These are phyloP conservation scores for Grosmannia clavigera DNA, from an alignment of 2,329 filamentous ascomycete species.

Conservation along the genomic window DNA sequence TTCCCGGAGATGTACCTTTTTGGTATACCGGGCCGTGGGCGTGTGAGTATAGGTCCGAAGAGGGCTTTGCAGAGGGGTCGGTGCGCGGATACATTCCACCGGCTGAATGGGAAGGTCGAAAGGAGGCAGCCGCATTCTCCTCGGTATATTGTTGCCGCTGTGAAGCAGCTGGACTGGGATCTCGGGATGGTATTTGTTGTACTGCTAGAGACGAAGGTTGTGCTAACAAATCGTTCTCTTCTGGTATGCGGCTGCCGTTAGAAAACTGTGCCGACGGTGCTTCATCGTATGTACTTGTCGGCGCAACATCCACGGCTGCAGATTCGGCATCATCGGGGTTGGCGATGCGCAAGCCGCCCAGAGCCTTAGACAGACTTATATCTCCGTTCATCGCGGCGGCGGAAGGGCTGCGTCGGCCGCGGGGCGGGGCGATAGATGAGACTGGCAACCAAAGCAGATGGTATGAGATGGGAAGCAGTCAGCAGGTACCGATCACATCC, in stretches of 20 bases:
- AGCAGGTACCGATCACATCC: slow-evolving; percentile 3
- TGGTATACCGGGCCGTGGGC: slow-evolving; percentile 12
- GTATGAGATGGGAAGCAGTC: slow-evolving; percentile 7
- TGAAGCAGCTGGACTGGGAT: slow-evolving; percentile 5
- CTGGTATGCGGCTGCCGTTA: background rate
- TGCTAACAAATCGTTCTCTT: background rate
- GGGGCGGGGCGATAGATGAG: background rate
- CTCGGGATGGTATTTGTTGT: slow-evolving; percentile 6
- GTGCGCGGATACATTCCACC: slow-evolving; percentile 4
- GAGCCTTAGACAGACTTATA: slow-evolving; percentile 79
- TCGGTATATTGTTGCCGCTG: background rate
- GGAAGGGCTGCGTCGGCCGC: background rate
- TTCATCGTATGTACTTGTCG: background rate
- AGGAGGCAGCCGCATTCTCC: slow-evolving; percentile 13
- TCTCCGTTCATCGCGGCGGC: slow-evolving; percentile 65
- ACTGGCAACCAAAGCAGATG: background rate
- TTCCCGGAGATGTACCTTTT: slow-evolving; percentile 11
- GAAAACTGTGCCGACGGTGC: slow-evolving; percentile 2
- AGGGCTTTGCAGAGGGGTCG: slow-evolving; percentile 1
- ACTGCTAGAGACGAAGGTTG: slow-evolving; percentile 1
- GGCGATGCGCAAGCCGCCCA: slow-evolving; percentile 90
- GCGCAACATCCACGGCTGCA: slow-evolving; percentile 1
- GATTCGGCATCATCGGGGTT: slow-evolving; percentile 62
- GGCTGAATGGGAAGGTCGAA: slow-evolving; percentile 1
- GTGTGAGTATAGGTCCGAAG: slow-evolving; percentile 6